These are phyloP conservation scores for Rubia peregrina DNA, from an alignment of 305 asterid genomes.

Conservation along the genomic window DNA sequence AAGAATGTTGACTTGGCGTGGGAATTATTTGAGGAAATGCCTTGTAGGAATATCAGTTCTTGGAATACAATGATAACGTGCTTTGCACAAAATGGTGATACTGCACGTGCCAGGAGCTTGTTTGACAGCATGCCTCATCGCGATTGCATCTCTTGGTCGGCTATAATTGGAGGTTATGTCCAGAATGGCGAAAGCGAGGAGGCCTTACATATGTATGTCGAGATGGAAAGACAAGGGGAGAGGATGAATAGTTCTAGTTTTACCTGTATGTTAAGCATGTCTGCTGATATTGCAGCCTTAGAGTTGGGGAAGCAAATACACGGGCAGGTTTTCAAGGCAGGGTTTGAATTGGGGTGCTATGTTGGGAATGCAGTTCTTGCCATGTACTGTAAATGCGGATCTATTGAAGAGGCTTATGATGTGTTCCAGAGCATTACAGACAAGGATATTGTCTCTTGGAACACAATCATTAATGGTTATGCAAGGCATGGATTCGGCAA, in stretches of 20 bases:
- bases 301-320: conserved; percentile 90
- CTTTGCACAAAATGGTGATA: conserved; percentile 61
- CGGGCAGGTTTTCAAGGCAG: conserved; percentile 58
- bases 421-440: conserved; percentile 48
- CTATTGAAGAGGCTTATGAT: conserved; percentile 63
- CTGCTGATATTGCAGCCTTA: conserved; percentile 76
- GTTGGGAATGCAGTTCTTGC: conserved; percentile 91
- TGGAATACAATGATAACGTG: conserved; percentile 94
- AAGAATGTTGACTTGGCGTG: conserved; percentile 61
- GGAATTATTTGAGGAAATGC: conserved; percentile 77
- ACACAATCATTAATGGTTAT: conserved; percentile 74
- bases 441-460: conserved; percentile 83
- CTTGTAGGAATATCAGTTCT: conserved; percentile 62
- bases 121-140: conserved; percentile 64
- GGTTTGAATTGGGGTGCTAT: conserved; percentile 62
- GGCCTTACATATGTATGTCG: conserved; percentile 51
- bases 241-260: conserved; percentile 54
- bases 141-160: conserved; percentile 95
- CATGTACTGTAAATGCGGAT: conserved; percentile 86
- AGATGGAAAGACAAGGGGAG: conserved; percentile 62
- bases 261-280: conserved; percentile 65
- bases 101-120: conserved; percentile 52
- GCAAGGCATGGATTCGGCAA: conserved; percentile 84
- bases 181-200: conserved; percentile 64
- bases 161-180: conserved; percentile 77